phyloP scores from a whole-genome alignment of 495 filamentous ascomycete species.

The Filosporella fistucella region DNA sequence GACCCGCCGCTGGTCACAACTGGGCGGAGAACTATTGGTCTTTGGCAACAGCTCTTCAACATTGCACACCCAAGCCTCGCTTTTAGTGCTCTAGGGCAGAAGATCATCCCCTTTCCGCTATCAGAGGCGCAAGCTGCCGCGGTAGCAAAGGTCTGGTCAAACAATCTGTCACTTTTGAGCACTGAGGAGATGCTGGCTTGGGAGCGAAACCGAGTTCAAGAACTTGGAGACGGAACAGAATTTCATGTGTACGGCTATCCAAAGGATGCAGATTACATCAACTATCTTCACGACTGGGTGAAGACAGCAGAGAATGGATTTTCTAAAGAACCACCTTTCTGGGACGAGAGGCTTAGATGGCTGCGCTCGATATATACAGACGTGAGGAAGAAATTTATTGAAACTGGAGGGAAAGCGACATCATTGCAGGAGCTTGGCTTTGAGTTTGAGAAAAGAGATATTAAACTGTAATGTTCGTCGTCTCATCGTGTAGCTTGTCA shows the following conservation, averaged over 20 bases:
- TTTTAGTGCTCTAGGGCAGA: slow-evolving; percentile 70
- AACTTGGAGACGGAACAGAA: slow-evolving; percentile 28
- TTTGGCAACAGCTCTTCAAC: slow-evolving; percentile 78
- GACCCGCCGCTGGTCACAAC: slow-evolving; percentile 55
- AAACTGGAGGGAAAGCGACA: slow-evolving; percentile 30
- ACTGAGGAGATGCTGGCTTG: slow-evolving; percentile 59
- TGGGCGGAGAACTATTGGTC: slow-evolving; percentile 61
- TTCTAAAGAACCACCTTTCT: slow-evolving; percentile 61
- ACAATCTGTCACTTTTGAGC: slow-evolving; percentile 58
- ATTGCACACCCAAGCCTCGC: slow-evolving; percentile 71
- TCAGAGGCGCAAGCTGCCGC: slow-evolving; percentile 74
- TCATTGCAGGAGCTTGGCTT: slow-evolving; percentile 57
- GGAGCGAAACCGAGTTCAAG: slow-evolving; percentile 36
- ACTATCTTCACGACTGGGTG: slow-evolving; percentile 47
- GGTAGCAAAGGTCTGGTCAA: slow-evolving; percentile 71
- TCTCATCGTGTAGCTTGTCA: too few species aligned
- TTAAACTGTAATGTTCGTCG: too few species aligned
- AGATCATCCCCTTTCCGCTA: slow-evolving; percentile 79
- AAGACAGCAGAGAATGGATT: slow-evolving; percentile 14
- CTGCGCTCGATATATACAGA: slow-evolving; percentile 45
- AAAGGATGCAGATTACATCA: slow-evolving; percentile 74
- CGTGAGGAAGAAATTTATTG: slow-evolving; percentile 44
- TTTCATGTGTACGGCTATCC: slow-evolving; percentile 71
- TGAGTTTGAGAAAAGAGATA: slow-evolving; percentile 41
- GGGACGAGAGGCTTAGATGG: slow-evolving; percentile 66